Base-by-base conservation (phyloP, 768 basidiomycete species). In the Ramaria rubella region DNA sequence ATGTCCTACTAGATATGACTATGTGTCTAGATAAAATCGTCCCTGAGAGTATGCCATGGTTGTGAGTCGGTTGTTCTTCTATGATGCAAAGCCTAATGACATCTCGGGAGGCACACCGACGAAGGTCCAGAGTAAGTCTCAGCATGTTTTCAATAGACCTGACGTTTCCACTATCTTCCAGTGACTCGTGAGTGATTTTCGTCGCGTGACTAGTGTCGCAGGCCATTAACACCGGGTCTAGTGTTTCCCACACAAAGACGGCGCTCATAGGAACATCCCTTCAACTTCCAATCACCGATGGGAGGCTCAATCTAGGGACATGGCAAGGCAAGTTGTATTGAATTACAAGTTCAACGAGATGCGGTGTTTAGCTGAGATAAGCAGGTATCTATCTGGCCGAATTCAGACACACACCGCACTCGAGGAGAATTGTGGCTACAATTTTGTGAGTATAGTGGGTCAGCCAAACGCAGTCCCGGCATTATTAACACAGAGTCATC, bases 21-120 rank as follows among this genome's bases (percentile, higher is more conserved):
- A 95, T 94, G 90, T 90, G 90, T 4, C 73, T 96, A 19, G 94
- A 96, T 70, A 78, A 72, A 29, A 83, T 96, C 58, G 91, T 97
- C 0, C 94, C 94, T 0, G 93, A 96, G 67, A 76, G 67, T 14
- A 73, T 94, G 14, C 70, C 81, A 51, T 95, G 93, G 92, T 38
- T 56, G 55, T 56, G 27, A 31, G 55, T 29, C 6, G 17, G 12
- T 42, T 42, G 17, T n/a, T 42, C 17, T 7, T 42, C 9, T 9
- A 14, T 38, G 36, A 8, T 5, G 8, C 2, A 19, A 4, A 42
- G 4, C n/a, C 40, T 56, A 11, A 29, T 27, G 21, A 38, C 23
- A 9, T 29, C 31, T 45, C 26, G 3, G 24, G n/a, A 73, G 74
- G 36, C 94, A 96, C 68, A 90, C 84, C 0, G 91, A 93, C 66